Base-by-base conservation (phyloP, 169 alveolate species). In the Ichthyophthirius multifiliis region DNA sequence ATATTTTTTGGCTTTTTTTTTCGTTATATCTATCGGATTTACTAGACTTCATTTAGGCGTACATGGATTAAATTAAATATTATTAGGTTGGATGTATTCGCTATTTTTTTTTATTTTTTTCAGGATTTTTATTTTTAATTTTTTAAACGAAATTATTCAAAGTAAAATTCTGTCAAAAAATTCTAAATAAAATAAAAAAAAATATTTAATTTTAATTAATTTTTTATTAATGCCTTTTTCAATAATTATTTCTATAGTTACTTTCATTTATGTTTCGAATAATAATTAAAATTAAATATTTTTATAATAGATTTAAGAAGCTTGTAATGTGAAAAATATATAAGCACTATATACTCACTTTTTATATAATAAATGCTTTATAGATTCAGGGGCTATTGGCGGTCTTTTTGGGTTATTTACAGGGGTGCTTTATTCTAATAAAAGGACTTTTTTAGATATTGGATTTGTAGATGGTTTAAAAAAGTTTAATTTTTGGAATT, bases 41-140 rank as follows among this genome's bases (percentile, higher is more conserved):
- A 63, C 84, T 31, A 77, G 84, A 65, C 16, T 77, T 31, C 48
- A 32, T 44, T 46, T 77, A 7, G 84, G 84, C 27, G 84, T 77
- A 3, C 84, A 77, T 65, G 44, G 77, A 44, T 5, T 77, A 23
- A 75, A 75, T 41, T 63, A 77, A 77, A 78, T 77, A 1, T 4
- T 65, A 0, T 62, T 77, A 7, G 84, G 84, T 15, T 77, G 76
- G 76, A 45, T 30, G 12, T 77, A 45, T 43, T 76, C 71, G 23
- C 13, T 16, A 4, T 20, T 55, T 16, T 10, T 55, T 20, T 55
- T 55, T 55, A 15, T 55, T 15, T 12, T 55, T 20, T 55, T 55
- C 16, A 55, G 71, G 31, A 55, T 55, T 15, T 10, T 55, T 27
- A 1, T 55, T 3, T 55, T 55, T n/a, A 20, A 55, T 12, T 39